Evolutionary conservation across 2,329 filamentous ascomycete species (phyloP), one percentile per base, ranked within the genome.

Genomic region (Fusarium buxicola): DNA sequence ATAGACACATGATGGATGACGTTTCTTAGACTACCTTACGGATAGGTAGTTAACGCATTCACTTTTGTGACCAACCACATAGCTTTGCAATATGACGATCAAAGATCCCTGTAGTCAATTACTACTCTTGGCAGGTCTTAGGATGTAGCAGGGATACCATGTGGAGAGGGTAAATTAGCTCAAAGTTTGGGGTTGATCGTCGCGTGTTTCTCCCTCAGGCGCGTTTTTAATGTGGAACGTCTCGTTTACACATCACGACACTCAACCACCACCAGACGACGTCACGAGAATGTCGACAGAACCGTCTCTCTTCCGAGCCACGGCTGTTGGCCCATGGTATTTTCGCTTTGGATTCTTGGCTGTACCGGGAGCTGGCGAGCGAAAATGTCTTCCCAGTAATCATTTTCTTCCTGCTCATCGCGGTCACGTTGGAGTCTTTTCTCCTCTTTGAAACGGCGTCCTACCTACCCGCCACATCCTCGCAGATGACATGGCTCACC

Each of bases 401-500:
- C 11, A 6, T 60, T 16, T 12, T 55, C 8, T 16, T 58, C 7
- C 38, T 53, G 15, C 31, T 67, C 36, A 16, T 57, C 15, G 31
- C 59, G 3, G 38, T 66, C 21, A 39, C 36, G 7, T 38, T 70
- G 11, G 55, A 68, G 36, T 27, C 49, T 8, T 70, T 70, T 27
- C 63, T 70, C 30, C 36, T 70, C n/a, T 58, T 68, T 47, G 70
- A 69, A 8, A 45, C 50, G n/a, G 62, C 61, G 11, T 58, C 60
- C 3, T 61, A 62, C 36, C 45, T 69, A 16, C 48, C 56, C 11
- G 7, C 27, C 2, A 15, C 52, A 7, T 31, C 49, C 6, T 31
- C 21, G 7, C 12, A 38, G 15, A 54, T 58, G 2, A 50, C 18
- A 7, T 38, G 43, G 15, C 59, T 55, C 21, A 54, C 55, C 16